phyloP scores from a whole-genome alignment of 1,284 basidiomycete species.

The Pascua sp. region DNA sequence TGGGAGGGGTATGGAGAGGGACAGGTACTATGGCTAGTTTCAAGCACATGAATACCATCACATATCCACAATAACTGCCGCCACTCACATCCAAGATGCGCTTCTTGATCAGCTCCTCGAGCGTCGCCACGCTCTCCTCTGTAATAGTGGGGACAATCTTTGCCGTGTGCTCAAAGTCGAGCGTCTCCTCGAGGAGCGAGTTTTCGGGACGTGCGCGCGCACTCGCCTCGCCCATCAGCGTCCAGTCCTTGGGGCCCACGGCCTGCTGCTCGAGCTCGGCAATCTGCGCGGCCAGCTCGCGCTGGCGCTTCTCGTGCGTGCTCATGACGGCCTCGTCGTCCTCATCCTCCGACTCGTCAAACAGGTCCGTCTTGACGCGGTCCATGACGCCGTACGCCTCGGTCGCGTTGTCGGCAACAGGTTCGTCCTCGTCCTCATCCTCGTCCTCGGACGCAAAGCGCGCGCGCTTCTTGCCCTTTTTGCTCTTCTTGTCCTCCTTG shows the following conservation, averaged over 20 bases:
- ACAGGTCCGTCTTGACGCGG: slow-evolving; percentile 55
- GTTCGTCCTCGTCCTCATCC: slow-evolving; percentile 31
- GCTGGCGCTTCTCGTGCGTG: slow-evolving; percentile 54
- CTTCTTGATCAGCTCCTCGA: slow-evolving; percentile 90
- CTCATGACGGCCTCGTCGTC: slow-evolving; percentile 48
- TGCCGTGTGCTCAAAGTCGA: slow-evolving; percentile 86
- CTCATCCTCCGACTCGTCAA: slow-evolving; percentile 55
- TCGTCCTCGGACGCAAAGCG: slow-evolving; percentile 33
- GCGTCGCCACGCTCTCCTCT: slow-evolving; percentile 73
- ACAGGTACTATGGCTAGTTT: too few relatives aligned
- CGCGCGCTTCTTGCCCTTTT: slow-evolving; percentile 46
- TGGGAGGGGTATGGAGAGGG: not conserved
- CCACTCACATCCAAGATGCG: slow-evolving; percentile 72
- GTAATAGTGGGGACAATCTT: slow-evolving; percentile 87
- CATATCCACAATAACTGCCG: not conserved
- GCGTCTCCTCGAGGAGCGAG: slow-evolving; percentile 85
- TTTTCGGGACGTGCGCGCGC: slow-evolving; percentile 81
- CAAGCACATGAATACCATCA: not conserved
- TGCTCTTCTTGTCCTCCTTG: slow-evolving; percentile 35
- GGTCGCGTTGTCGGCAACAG: slow-evolving; percentile 32
- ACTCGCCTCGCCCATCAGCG: slow-evolving; percentile 83
- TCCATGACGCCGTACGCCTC: slow-evolving; percentile 49
- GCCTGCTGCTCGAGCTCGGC: slow-evolving; percentile 56
- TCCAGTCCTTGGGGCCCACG: slow-evolving; percentile 73
- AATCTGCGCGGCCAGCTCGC: slow-evolving; percentile 55